Percentiles rank a stretch among this genome's conserved stretches.
Evolutionary conservation across 306 rosid genomes (phyloP).

Genomic region (Delonix regia): DNA sequence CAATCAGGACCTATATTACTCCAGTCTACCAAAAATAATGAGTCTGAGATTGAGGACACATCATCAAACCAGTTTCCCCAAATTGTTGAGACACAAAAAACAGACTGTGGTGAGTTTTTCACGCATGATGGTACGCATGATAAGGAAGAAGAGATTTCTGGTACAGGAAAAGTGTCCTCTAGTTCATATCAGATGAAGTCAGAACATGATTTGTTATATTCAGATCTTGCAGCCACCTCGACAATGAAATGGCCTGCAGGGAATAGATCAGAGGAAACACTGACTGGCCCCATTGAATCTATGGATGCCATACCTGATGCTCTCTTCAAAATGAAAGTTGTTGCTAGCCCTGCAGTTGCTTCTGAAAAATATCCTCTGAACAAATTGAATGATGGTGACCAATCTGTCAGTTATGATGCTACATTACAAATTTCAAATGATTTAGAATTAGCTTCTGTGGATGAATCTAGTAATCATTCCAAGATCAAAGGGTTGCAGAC

Average conservation of each 20-base stretch:
- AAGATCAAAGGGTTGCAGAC: conserved; percentile 38
- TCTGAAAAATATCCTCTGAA: conserved; percentile 44
- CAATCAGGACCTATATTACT: conserved; percentile 42
- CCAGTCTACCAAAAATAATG: conserved; percentile 34
- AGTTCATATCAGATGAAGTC: conserved; percentile 44
- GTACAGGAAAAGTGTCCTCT: conserved; percentile 46
- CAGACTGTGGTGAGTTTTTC: conserved; percentile 35
- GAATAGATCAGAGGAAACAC: conserved; percentile 43
- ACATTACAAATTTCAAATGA: conserved; percentile 39
- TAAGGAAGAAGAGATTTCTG: conserved; percentile 46
- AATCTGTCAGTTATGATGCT: conserved; percentile 45
- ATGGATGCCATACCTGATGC: conserved; percentile 27
- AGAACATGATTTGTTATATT: conserved; percentile 33
- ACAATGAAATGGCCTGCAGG: conserved; percentile 31
- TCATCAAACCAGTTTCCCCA: conserved; percentile 43
- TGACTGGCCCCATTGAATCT: conserved; percentile 39
- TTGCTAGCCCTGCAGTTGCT: conserved; percentile 36
- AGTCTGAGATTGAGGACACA: conserved; percentile 45
- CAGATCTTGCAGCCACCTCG: conserved; percentile 46
- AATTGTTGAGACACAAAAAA: conserved; percentile 40
- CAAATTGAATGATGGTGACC: conserved; percentile 44
- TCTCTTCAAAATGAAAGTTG: conserved; percentile 44
- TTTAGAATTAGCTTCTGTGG: conserved; percentile 46
- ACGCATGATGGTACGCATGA: conserved; percentile 37
- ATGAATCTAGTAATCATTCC: conserved; percentile 38